Conservation (phyloP, 345 rosid species). For the Linum tenue region DNA sequence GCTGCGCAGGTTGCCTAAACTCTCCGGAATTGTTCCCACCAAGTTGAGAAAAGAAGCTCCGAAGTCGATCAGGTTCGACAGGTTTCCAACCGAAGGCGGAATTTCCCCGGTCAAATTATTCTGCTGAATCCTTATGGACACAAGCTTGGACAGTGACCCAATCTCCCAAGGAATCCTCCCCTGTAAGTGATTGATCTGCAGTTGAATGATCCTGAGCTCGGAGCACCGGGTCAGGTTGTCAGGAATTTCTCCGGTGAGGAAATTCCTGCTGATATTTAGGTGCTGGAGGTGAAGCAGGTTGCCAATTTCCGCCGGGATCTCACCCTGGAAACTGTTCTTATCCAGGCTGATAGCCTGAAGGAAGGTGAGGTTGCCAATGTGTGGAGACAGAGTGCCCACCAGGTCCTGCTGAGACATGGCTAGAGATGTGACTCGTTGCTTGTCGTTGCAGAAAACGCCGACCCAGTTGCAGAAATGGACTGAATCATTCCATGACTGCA, state of each 20-base stretch:
- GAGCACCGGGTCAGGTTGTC: conserved; percentile 11
- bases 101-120: conserved; percentile 10
- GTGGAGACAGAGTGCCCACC: conserved; percentile 16
- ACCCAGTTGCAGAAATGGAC: too few relatives aligned
- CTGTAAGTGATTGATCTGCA: background rate
- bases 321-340: background rate
- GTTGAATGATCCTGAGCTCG: background rate
- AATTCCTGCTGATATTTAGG: background rate
- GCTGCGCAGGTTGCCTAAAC: conserved; percentile 1
- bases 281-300: background rate
- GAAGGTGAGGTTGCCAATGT: conserved; percentile 14
- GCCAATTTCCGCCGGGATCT: background rate
- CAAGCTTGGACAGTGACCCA: conserved; percentile 11
- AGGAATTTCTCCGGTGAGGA: conserved; percentile 5
- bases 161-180: conserved; percentile 10
- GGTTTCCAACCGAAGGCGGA: conserved; percentile 15
- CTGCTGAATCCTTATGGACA: background rate
- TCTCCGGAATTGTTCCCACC: conserved; percentile 9
- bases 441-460: too few relatives aligned
- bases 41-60: background rate
- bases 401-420: conserved; percentile 3
- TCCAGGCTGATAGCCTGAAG: background rate
- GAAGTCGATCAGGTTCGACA: background rate
- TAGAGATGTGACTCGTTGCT: background rate
- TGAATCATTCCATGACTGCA: too few relatives aligned